A percentile compares a stretch with the other conserved stretches of the same genome.
These are phyloP conservation scores for Myriosclerotinia curreyana DNA, from an alignment of 2,329 filamentous ascomycete genomes.

Conservation along the genomic window DNA sequence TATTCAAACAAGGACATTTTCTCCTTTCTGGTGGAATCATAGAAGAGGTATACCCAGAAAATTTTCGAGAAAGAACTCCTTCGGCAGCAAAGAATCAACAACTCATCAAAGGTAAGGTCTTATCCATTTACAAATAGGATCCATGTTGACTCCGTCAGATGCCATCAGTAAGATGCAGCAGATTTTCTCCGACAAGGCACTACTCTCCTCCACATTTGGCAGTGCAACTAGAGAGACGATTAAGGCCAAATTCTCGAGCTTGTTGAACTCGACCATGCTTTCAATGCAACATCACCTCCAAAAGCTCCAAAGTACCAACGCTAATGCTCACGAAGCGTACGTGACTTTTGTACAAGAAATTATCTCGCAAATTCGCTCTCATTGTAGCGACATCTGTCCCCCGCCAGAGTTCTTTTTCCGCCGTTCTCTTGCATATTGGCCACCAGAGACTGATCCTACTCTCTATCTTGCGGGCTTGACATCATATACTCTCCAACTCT, in stretches of 20 bases:
- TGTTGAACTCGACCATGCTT: constrained; percentile 32
- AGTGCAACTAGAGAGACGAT: constrained; percentile 21
- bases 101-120: constrained; percentile 11
- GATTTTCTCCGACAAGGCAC: constrained; percentile 24
- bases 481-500: constrained; percentile 33
- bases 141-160: background rate
- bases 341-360: constrained; percentile 31
- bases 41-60: background rate
- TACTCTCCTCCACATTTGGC: constrained; percentile 24
- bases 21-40: background rate
- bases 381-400: constrained; percentile 32
- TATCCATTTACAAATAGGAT: background rate
- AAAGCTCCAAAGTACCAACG: constrained; percentile 25
- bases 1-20: constrained; percentile 17
- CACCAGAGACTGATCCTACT: constrained; percentile 34
- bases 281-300: constrained; percentile 33
- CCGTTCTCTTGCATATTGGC: constrained; percentile 34
- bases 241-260: constrained; percentile 26
- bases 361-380: constrained; percentile 31
- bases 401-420: constrained; percentile 34
- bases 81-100: constrained; percentile 6
- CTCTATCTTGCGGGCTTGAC: constrained; percentile 35
- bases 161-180: constrained; percentile 15
- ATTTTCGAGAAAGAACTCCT: background rate
- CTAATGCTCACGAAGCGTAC: constrained; percentile 29